phyloP scores from a whole-genome alignment of 2,329 filamentous ascomycete species.

The Fusarium pseudoanthophilum region DNA sequence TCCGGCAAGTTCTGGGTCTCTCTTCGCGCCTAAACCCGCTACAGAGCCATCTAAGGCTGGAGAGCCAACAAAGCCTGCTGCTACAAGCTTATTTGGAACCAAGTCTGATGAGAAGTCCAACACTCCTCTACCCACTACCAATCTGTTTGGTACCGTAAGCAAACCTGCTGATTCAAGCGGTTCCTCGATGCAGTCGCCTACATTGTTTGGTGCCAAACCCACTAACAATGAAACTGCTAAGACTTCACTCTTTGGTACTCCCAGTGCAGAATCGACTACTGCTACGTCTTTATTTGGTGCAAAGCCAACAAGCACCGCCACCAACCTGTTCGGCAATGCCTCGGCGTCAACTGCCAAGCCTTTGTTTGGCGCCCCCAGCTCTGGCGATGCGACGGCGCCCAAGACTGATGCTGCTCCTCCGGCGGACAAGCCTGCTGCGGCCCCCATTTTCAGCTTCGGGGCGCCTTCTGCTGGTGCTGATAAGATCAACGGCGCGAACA shows the following conservation, averaged over 20 bases:
- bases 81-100: slow-evolving; percentile 52
- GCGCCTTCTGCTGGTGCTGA: slow-evolving; percentile 36
- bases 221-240: slow-evolving; percentile 35
- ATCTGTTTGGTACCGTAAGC: slow-evolving; percentile 52
- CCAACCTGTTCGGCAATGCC: slow-evolving; percentile 48
- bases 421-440: slow-evolving; percentile 37
- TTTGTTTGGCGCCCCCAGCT: slow-evolving; percentile 45
- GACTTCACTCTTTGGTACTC: slow-evolving; percentile 48
- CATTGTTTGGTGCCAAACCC: slow-evolving; percentile 51
- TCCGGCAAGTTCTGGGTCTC: slow-evolving; percentile 45
- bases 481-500: slow-evolving; percentile 47
- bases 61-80: slow-evolving; percentile 42
- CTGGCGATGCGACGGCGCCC: slow-evolving; percentile 26
- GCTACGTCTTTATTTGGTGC: slow-evolving; percentile 41
- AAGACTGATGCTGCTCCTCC: slow-evolving; percentile 40
- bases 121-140: slow-evolving; percentile 40
- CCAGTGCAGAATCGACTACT: slow-evolving; percentile 29
- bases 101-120: slow-evolving; percentile 48
- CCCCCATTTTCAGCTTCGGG: slow-evolving; percentile 51
- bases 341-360: slow-evolving; percentile 40
- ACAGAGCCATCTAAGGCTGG: slow-evolving; percentile 44
- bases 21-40: slow-evolving; percentile 50
- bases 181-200: slow-evolving; percentile 45
- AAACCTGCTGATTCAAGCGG: slow-evolving; percentile 48
- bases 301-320: slow-evolving; percentile 40